Base-by-base conservation (phyloP, 2,329 filamentous ascomycete genomes). In the Aspergillus brunneoviolaceus region DNA sequence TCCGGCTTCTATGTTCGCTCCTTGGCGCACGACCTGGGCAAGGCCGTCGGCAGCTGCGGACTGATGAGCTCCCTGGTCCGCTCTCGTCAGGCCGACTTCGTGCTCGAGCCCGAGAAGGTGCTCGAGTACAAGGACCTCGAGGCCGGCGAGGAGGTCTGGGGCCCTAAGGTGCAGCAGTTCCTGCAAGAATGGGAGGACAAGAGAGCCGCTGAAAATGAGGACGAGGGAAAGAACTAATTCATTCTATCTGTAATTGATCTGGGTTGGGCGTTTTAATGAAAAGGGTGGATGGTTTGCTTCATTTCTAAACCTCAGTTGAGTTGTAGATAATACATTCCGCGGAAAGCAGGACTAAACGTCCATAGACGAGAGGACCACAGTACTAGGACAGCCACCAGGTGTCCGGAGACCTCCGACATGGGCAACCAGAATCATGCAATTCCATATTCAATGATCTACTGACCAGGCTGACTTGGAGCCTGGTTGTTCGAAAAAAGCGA, bases 1-100 rank as follows among this genome's bases (percentile, higher is more conserved):
- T 96, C 92, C 0, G 95, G 95, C 45, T 99, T 97, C 81, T 99
- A 99, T 75, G 93, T 99, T 14, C 89, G 95, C 63, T 96, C 90
- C 60, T 87, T 99, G 67, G 93, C 92, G 69, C 92, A 98, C 73
- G 95, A 99, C 70, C 83, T 99, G 3, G 95, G 94, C 23, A 82
- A 87, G 65, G 92, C 91, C 67, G 83, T 97, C 14, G 87, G 85
- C 55, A 96, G 92, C 12, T 87, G 91, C 25, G 95, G 85, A 35
- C 82, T 95, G 65, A 98, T 99, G 94, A 87, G 90, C 23, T 87
- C 90, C 67, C 85, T 99, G 21, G 84, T 89, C 59, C 88, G 95
- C 57, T 89, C 87, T 3, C 86, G 90, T 55, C 95, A 99, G 77
- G 90, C 87, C 19, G 86, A 92, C 62, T 98, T 96, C 70, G 83